Conservation (phyloP, 495 filamentous ascomycete species). For the Neurospora sp. region DNA sequence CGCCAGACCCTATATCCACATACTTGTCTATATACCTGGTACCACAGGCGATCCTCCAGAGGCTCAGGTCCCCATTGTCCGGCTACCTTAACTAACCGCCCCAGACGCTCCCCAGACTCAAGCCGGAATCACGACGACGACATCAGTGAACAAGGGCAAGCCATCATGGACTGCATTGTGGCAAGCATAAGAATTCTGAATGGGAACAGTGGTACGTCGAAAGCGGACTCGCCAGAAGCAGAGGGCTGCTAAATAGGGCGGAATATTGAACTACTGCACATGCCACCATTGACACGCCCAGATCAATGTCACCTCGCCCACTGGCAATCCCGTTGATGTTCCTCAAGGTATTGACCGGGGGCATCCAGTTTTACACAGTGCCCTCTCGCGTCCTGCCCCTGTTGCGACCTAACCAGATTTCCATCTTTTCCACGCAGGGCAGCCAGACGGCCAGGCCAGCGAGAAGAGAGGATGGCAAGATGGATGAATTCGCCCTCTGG, state of each 20-base stretch:
- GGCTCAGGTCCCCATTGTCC: background rate
- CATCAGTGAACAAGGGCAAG: background rate
- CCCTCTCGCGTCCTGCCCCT: background rate
- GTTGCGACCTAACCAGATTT: background rate
- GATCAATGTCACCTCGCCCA: slow-evolving; percentile 13
- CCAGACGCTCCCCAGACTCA: background rate
- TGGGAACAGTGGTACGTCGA: slow-evolving; percentile 9
- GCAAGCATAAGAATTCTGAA: background rate
- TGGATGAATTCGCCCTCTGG: slow-evolving; percentile 2
- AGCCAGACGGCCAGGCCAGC: background rate
- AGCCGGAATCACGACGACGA: background rate
- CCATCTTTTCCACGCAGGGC: slow-evolving; percentile 12
- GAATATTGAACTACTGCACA: slow-evolving; percentile 20
- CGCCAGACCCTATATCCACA: background rate
- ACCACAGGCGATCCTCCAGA: background rate
- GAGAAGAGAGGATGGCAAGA: background rate
- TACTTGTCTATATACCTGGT: background rate
- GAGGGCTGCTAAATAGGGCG: slow-evolving; percentile 28
- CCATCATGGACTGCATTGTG: background rate
- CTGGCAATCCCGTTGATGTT: slow-evolving; percentile 10
- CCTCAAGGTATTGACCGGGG: slow-evolving; percentile 13
- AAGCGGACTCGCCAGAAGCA: slow-evolving; percentile 6
- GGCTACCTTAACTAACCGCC: background rate
- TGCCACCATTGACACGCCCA: slow-evolving; percentile 17
- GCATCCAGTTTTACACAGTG: background rate